Conservation (phyloP, 495 filamentous ascomycete genomes). For the Neurospora discreta region DNA sequence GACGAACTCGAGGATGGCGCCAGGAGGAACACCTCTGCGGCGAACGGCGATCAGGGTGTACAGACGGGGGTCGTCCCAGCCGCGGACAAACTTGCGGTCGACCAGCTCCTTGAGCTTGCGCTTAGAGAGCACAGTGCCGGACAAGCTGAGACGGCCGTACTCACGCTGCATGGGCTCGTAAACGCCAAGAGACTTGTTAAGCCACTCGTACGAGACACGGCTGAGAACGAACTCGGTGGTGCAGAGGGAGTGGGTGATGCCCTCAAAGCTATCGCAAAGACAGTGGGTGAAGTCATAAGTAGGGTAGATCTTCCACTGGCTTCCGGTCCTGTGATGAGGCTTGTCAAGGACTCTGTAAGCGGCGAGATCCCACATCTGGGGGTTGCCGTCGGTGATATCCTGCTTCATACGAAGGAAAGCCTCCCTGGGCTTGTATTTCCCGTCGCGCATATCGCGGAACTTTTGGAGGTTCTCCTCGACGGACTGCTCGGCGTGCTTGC, state of each 20-base stretch:
- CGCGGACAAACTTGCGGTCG: slow-evolving; percentile 57
- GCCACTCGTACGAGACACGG: slow-evolving; percentile 78
- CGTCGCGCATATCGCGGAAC: slow-evolving; percentile 85
- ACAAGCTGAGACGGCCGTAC: slow-evolving; percentile 69
- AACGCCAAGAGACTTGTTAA: slow-evolving; percentile 57
- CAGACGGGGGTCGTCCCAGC: slow-evolving; percentile 83
- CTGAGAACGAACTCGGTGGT: slow-evolving; percentile 75
- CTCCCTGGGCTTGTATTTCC: slow-evolving; percentile 77
- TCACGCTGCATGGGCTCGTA: slow-evolving; percentile 78
- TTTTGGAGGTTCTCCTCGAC: slow-evolving; percentile 67
- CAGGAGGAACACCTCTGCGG: slow-evolving; percentile 73
- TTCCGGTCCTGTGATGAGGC: slow-evolving; percentile 62
- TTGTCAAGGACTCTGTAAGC: slow-evolving; percentile 67
- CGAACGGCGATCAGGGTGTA: slow-evolving; percentile 81
- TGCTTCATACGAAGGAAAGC: slow-evolving; percentile 92
- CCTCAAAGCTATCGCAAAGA: slow-evolving; percentile 80
- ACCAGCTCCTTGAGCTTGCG: slow-evolving; percentile 70
- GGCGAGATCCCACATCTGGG: slow-evolving; percentile 65
- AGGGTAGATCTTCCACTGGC: slow-evolving; percentile 75
- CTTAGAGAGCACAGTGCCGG: slow-evolving; percentile 76
- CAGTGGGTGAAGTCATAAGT: slow-evolving; percentile 90
- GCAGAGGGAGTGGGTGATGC: slow-evolving; percentile 80
- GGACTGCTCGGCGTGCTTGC: slow-evolving; percentile 62
- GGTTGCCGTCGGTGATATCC: slow-evolving; percentile 48
- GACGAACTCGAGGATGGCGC: slow-evolving; percentile 77